A percentile compares a stretch with the other conserved stretches of the same genome.
Conservation (phyloP, 2,329 filamentous ascomycete species). For the Chrysoporthe deuterocubensis region DNA sequence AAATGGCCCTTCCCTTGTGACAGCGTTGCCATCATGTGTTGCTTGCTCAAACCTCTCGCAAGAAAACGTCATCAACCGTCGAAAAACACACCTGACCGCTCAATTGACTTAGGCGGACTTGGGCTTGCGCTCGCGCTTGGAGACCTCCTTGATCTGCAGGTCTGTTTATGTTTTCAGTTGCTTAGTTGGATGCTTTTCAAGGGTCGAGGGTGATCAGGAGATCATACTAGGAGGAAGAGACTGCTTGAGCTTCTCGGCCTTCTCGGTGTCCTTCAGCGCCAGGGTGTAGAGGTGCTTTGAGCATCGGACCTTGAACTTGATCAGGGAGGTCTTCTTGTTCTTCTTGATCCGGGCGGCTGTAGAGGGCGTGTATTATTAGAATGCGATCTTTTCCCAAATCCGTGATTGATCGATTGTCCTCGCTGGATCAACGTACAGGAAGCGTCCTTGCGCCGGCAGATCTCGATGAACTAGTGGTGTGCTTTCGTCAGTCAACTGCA, state of each 20-base stretch:
- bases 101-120: slow-evolving; percentile 43
- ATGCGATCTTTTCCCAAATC: slow-evolving; percentile 24
- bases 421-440: slow-evolving; percentile 74
- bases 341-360: slow-evolving; percentile 93
- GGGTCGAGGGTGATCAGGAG: slow-evolving; percentile 32
- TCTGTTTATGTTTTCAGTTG: slow-evolving; percentile 45
- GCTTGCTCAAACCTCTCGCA: slow-evolving; percentile 37
- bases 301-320: slow-evolving; percentile 99
- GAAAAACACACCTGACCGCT: slow-evolving; percentile 21
- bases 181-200: slow-evolving; percentile 43
- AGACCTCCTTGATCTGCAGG: slow-evolving; percentile 58
- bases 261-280: slow-evolving; percentile 96
- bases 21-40: slow-evolving; percentile 29
- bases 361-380: slow-evolving; percentile 28
- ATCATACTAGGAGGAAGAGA: slow-evolving; percentile 91
- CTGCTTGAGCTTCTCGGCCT: slow-evolving; percentile 99
- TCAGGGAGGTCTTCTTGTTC: slow-evolving; percentile 85
- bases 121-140: slow-evolving; percentile 63
- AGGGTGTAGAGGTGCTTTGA: slow-evolving; percentile 95
- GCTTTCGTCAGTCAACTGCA: slow-evolving; percentile 30
- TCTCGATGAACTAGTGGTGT: slow-evolving; percentile 91
- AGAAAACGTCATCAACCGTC: slow-evolving; percentile 24
- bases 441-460: slow-evolving; percentile 99
- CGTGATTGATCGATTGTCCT: slow-evolving; percentile 19
- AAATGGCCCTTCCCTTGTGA: slow-evolving; percentile 33